Evolutionary conservation across 148 eudicot species (phyloP).

Genomic region (Rhododendron vialii): DNA sequence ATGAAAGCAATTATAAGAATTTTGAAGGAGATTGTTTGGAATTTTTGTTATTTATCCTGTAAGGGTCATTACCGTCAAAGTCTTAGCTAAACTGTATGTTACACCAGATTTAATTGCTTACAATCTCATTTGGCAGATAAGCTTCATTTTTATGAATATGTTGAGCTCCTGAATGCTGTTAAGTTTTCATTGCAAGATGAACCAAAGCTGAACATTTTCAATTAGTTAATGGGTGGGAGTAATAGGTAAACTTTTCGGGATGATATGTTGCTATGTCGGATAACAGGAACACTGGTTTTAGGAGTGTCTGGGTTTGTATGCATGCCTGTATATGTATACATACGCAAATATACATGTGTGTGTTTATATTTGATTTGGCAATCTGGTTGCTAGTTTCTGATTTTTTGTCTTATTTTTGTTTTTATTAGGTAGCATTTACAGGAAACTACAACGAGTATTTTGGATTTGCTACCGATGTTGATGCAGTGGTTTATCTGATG

Average conservation of each 20-base stretch:
- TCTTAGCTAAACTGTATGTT: neutral
- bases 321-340: no score
- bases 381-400: constrained; percentile 1
- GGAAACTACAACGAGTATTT: constrained; percentile 95
- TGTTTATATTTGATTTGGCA: neutral
- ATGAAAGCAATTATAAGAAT: neutral
- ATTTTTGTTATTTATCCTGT: neutral
- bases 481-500: constrained; percentile 94
- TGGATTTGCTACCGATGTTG: constrained; percentile 85
- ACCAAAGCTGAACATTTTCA: neutral
- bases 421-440: constrained; percentile 61
- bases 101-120: neutral
- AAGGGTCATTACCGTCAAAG: neutral
- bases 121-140: neutral
- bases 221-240: neutral
- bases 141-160: neutral
- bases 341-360: neutral
- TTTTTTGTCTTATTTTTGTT: neutral
- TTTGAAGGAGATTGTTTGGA: neutral
- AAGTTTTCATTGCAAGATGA: neutral
- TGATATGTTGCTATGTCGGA: neutral
- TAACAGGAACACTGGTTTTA: neutral
- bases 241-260: neutral
- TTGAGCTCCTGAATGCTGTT: neutral
- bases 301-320: neutral